These are phyloP conservation scores for Boehmeria nivea DNA, from an alignment of 306 rosid genomes.

Conservation along the genomic window DNA sequence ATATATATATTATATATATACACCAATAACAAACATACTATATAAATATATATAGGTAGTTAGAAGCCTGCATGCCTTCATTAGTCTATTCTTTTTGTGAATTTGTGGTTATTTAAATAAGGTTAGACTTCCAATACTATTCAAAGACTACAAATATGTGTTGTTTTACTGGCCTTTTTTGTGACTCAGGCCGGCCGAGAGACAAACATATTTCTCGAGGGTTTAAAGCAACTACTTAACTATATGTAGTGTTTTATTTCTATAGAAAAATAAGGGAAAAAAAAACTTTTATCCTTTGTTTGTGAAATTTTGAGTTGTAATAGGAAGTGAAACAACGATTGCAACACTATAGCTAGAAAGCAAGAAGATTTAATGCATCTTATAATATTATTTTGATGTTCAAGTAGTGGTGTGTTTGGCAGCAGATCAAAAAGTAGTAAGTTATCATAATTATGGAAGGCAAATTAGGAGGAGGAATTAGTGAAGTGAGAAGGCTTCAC, in stretches of 20 bases:
- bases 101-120: conserved; percentile 14
- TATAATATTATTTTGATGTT: not conserved
- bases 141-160: conserved; percentile 3
- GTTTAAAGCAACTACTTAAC: conserved; percentile 21
- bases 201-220: conserved; percentile 47
- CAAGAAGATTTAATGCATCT: conserved; percentile 11
- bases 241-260: not conserved
- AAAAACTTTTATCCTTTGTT: too few relatives aligned
- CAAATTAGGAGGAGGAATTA: conserved; percentile 30
- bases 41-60: too few relatives aligned
- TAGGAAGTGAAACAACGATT: not conserved
- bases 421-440: not conserved
- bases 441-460: conserved; percentile 37
- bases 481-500: conserved; percentile 61
- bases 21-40: too few relatives aligned
- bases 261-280: too few relatives aligned
- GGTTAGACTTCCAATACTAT: conserved; percentile 1
- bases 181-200: conserved; percentile 58
- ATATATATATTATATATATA: not conserved
- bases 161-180: conserved; percentile 17
- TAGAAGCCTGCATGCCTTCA: conserved; percentile 20
- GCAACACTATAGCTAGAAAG: conserved; percentile 10
- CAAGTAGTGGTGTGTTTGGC: too few relatives aligned
- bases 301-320: not conserved
- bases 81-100: conserved; percentile 3